Conservation (phyloP, 495 filamentous ascomycete genomes). For the Neurospora africana region DNA sequence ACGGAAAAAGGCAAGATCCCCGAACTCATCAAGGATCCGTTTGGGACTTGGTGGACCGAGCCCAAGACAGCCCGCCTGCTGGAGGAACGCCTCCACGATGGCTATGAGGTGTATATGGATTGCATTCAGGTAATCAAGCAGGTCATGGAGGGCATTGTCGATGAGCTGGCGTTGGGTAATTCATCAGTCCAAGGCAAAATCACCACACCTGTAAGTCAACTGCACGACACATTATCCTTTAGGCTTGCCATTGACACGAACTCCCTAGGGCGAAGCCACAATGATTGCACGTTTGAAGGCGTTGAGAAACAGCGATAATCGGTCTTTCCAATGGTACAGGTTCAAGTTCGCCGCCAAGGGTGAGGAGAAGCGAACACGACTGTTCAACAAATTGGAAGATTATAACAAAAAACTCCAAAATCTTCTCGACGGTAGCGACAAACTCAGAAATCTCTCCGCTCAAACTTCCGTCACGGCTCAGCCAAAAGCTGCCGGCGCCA, state of each 20-base stretch:
- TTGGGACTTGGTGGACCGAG: conserved; percentile 7
- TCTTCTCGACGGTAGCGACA: background rate
- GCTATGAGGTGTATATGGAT: conserved; percentile 11
- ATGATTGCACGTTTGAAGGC: background rate
- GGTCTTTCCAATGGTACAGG: background rate
- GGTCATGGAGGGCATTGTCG: conserved; percentile 4
- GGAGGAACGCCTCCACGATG: background rate
- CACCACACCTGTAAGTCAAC: conserved; percentile 4
- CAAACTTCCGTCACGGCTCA: conserved; percentile 4
- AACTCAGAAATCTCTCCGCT: background rate
- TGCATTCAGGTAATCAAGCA: conserved; percentile 2
- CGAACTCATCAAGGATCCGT: conserved; percentile 4
- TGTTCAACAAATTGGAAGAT: conserved; percentile 3
- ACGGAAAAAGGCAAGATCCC: background rate
- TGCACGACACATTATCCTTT: background rate
- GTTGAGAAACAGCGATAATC: background rate
- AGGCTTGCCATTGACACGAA: background rate
- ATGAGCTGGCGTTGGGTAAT: conserved; percentile 2
- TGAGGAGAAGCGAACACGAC: background rate
- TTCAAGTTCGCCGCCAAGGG: conserved; percentile 1
- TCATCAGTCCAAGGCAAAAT: background rate
- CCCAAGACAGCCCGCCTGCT: background rate
- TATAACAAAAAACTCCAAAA: conserved; percentile 3
- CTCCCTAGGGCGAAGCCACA: background rate
- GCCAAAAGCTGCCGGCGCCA: background rate